Evolutionary conservation across 441 rosid species (phyloP).

Genomic region (Pelargonium cotyledonis): DNA sequence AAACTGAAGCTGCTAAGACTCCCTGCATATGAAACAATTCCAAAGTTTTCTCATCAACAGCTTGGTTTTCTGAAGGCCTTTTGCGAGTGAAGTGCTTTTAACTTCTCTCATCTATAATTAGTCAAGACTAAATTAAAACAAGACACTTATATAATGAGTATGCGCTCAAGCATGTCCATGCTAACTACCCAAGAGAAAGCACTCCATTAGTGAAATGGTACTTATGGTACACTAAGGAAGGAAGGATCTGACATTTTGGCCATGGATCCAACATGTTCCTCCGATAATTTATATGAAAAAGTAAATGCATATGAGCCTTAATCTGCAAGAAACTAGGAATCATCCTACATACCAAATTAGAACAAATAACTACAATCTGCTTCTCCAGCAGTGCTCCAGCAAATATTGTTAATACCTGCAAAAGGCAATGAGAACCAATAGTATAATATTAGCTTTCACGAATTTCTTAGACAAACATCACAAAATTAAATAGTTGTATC

Average conservation of each 20-base stretch:
- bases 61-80: not conserved
- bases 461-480: not conserved
- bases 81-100: not conserved
- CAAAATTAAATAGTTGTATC: not conserved
- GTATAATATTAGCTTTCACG: not conserved
- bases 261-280: no score
- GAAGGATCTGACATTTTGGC: no score
- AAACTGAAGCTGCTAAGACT: constrained; percentile 71
- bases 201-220: no score
- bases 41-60: not conserved
- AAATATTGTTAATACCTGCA: constrained; percentile 64
- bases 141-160: no score
- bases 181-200: no score
- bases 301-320: no score
- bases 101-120: no score
- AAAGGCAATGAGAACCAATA: constrained; percentile 19
- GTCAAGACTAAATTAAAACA: no score
- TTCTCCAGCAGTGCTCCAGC: constrained; percentile 91
- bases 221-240: no score
- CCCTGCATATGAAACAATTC: constrained; percentile 46
- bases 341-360: constrained; percentile 60
- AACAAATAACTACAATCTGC: constrained; percentile 82
- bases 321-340: no score
- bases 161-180: no score
- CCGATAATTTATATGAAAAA: no score